Evolutionary conservation across 2,329 filamentous ascomycete species (phyloP).

Genomic region (Trichophyton schoenleinii): DNA sequence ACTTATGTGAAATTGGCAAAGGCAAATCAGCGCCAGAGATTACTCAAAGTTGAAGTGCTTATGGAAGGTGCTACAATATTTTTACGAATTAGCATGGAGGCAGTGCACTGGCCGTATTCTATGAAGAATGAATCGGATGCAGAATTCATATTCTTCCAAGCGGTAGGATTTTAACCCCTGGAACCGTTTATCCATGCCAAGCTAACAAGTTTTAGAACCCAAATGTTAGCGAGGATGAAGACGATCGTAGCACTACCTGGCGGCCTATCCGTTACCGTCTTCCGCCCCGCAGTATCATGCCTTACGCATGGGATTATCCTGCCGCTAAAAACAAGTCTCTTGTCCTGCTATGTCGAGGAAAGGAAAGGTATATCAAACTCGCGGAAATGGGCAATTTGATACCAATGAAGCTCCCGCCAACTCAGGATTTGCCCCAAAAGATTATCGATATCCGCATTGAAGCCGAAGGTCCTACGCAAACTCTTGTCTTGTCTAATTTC

Average conservation of each 20-base stretch:
- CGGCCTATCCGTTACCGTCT: slow-evolving; percentile 83
- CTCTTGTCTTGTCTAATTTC: slow-evolving; percentile 86
- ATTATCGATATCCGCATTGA: slow-evolving; percentile 95
- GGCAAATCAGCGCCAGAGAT: slow-evolving; percentile 72
- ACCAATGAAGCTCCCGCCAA: slow-evolving; percentile 74
- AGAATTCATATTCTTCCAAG: slow-evolving; percentile 93
- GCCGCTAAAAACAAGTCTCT: slow-evolving; percentile 94
- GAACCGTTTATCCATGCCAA: background rate
- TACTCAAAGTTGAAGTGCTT: slow-evolving; percentile 77
- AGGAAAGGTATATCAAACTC: slow-evolving; percentile 82
- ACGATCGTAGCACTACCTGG: slow-evolving; percentile 69
- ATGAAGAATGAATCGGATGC: slow-evolving; percentile 97
- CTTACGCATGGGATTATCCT: slow-evolving; percentile 98
- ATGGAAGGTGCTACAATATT: slow-evolving; percentile 93
- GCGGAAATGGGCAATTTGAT: slow-evolving; percentile 94
- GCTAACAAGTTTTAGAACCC: slow-evolving; percentile 47
- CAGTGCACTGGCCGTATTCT: slow-evolving; percentile 93
- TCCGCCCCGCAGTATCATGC: slow-evolving; percentile 93
- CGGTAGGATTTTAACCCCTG: slow-evolving; percentile 32
- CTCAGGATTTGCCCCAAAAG: slow-evolving; percentile 53
- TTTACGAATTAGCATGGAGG: slow-evolving; percentile 77
- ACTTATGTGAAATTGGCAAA: slow-evolving; percentile 90
- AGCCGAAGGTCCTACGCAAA: slow-evolving; percentile 90
- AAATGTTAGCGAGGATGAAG: slow-evolving; percentile 69
- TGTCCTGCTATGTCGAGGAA: slow-evolving; percentile 63